Evolutionary conservation across 495 filamentous ascomycete genomes (phyloP).

Genomic region (Neurospora sp.): DNA sequence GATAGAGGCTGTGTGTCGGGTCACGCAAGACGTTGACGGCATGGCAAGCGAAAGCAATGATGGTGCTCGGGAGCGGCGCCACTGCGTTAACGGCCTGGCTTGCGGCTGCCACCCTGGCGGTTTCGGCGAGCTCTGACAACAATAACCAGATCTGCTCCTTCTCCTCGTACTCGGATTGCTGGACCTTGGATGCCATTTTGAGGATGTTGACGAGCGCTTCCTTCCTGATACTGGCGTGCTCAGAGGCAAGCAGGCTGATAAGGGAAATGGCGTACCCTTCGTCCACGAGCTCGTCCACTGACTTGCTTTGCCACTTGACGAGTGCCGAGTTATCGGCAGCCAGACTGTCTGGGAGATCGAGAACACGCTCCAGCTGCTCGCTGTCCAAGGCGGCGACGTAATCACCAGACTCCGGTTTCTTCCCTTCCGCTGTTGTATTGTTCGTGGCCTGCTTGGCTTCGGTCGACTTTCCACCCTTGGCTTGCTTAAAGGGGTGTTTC

Average conservation of each 20-base stretch:
- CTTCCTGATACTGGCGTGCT: slow-evolving; percentile 58
- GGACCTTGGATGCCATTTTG: slow-evolving; percentile 54
- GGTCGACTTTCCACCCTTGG: slow-evolving; percentile 4
- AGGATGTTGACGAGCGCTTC: slow-evolving; percentile 61
- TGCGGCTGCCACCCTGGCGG: slow-evolving; percentile 27
- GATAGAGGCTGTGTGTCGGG: slow-evolving; percentile 74
- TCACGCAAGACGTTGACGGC: slow-evolving; percentile 58
- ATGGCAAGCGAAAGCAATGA: slow-evolving; percentile 62
- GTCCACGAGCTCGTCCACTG: slow-evolving; percentile 61
- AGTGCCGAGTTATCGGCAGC: slow-evolving; percentile 49
- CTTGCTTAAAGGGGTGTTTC: background rate
- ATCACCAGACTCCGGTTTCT: background rate
- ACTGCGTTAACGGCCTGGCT: slow-evolving; percentile 36
- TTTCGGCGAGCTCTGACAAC: slow-evolving; percentile 67
- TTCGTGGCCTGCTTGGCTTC: background rate
- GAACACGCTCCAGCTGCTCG: slow-evolving; percentile 21
- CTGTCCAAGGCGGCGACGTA: background rate
- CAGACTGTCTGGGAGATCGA: slow-evolving; percentile 21
- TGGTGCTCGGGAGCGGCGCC: slow-evolving; percentile 57
- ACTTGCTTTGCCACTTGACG: slow-evolving; percentile 61
- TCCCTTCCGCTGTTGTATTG: background rate
- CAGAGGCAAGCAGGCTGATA: slow-evolving; percentile 63
- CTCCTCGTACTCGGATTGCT: slow-evolving; percentile 63
- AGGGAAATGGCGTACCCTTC: slow-evolving; percentile 58
- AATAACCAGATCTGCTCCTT: slow-evolving; percentile 66